These are phyloP conservation scores for Leccinum broughii DNA, from an alignment of 768 basidiomycete genomes.

Conservation along the genomic window DNA sequence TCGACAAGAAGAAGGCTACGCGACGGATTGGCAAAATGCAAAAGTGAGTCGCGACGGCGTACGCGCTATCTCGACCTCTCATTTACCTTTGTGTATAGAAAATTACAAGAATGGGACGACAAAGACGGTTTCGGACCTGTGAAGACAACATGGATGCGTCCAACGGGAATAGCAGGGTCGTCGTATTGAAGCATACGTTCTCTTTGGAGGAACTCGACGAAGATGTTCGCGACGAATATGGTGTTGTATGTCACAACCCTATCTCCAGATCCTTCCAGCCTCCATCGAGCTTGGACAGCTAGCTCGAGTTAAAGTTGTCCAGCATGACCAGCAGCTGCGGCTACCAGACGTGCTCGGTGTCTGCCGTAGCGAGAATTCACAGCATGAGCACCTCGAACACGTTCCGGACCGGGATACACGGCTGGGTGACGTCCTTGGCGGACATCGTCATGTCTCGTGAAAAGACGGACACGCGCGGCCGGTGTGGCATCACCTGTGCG, in stretches of 20 bases:
- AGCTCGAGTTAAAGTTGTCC: not conserved
- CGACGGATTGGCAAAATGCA: no score
- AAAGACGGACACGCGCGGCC: constrained; percentile 11
- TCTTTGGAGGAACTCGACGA: no score
- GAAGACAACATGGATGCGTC: no score
- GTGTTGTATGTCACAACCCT: not conserved
- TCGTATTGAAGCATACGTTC: no score
- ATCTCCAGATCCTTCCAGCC: not conserved
- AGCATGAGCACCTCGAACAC: constrained; percentile 11
- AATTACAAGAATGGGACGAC: no score
- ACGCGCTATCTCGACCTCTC: no score
- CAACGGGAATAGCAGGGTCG: no score
- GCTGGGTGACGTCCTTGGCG: not conserved
- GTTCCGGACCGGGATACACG: constrained; percentile 2
- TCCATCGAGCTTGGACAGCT: not conserved
- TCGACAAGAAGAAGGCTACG: no score
- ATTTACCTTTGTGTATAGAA: no score
- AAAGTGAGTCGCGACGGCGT: no score
- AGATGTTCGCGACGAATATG: no score
- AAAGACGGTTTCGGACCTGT: no score
- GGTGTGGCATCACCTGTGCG: constrained; percentile 9
- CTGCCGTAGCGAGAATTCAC: constrained; percentile 12
- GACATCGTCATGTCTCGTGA: constrained; percentile 1
- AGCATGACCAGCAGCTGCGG: not conserved
- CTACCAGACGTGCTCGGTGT: not conserved